phyloP scores from a whole-genome alignment of 2,329 filamentous ascomycete genomes.

The Akanthomyces lecanii region DNA sequence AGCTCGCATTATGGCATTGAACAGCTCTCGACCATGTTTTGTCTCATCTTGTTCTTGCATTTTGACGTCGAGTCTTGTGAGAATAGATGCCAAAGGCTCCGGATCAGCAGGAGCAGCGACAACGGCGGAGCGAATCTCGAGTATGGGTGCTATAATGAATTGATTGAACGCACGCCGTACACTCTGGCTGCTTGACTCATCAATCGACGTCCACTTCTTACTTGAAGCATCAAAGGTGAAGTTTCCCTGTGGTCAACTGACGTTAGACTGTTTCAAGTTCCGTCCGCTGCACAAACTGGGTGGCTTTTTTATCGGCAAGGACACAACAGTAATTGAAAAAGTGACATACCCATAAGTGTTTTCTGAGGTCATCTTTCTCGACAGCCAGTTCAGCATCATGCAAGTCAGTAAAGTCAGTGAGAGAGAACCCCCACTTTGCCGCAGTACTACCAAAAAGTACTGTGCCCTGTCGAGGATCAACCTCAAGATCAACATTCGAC shows the following conservation, averaged over 20 bases:
- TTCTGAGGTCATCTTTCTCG: slow-evolving; percentile 99
- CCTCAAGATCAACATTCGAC: background rate
- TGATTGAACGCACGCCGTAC: slow-evolving; percentile 87
- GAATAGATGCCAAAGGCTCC: slow-evolving; percentile 57
- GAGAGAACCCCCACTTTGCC: slow-evolving; percentile 81
- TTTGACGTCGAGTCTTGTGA: slow-evolving; percentile 93
- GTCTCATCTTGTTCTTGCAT: slow-evolving; percentile 80
- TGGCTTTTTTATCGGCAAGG: background rate
- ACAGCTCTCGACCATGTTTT: slow-evolving; percentile 92
- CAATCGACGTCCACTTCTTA: slow-evolving; percentile 85
- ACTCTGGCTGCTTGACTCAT: slow-evolving; percentile 51
- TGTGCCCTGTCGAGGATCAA: background rate
- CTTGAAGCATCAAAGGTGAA: slow-evolving; percentile 99
- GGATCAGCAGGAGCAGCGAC: slow-evolving; percentile 95
- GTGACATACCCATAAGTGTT: slow-evolving; percentile 85
- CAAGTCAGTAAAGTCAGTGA: slow-evolving; percentile 90
- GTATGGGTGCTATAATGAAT: slow-evolving; percentile 99
- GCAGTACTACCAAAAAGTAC: background rate
- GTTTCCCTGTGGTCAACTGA: slow-evolving; percentile 58
- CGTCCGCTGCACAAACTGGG: background rate
- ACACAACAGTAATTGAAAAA: background rate
- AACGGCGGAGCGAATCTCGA: slow-evolving; percentile 93
- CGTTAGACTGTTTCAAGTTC: background rate
- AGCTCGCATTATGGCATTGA: slow-evolving; percentile 97
- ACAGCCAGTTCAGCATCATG: slow-evolving; percentile 99